Percentiles rank a stretch among this genome's conserved stretches.
These are phyloP conservation scores for Viola odorata DNA, from an alignment of 345 rosid genomes.

Conservation along the genomic window DNA sequence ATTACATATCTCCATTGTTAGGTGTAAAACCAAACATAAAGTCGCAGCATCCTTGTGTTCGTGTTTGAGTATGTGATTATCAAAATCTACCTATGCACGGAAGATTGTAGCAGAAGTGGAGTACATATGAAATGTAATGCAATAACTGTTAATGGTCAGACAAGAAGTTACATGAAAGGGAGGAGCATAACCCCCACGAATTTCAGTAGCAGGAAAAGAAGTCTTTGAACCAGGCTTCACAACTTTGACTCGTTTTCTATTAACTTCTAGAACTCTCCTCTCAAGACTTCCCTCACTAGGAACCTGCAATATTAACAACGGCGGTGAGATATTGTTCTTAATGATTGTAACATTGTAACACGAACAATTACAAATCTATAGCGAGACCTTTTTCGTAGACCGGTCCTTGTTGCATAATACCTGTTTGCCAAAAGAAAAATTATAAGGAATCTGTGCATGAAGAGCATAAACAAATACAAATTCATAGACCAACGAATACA, in stretches of 20 bases:
- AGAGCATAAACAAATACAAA: slow-evolving; percentile 2
- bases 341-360: neutral
- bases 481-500: neutral
- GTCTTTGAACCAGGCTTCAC: slow-evolving; percentile 93
- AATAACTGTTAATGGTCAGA: neutral
- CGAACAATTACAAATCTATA: neutral
- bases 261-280: slow-evolving; percentile 83
- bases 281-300: slow-evolving; percentile 73
- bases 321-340: neutral
- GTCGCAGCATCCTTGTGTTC: too few species aligned
- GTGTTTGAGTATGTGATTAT: too few species aligned
- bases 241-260: slow-evolving; percentile 82
- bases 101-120: too few species aligned
- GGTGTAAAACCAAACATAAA: too few species aligned
- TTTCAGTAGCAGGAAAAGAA: slow-evolving; percentile 75
- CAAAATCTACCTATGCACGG: too few species aligned
- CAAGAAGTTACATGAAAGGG: slow-evolving; percentile 78
- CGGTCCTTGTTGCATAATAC: slow-evolving; percentile 80
- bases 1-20: neutral
- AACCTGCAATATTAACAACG: slow-evolving; percentile 37
- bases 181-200: slow-evolving; percentile 89
- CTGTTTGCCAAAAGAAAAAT: slow-evolving; percentile 37
- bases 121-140: too few species aligned
- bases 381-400: slow-evolving; percentile 61
- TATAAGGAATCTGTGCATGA: slow-evolving; percentile 4